Base-by-base conservation (phyloP, 225 moss, liverwort and hornwort genomes). In the Antitrichia curtipendula region DNA sequence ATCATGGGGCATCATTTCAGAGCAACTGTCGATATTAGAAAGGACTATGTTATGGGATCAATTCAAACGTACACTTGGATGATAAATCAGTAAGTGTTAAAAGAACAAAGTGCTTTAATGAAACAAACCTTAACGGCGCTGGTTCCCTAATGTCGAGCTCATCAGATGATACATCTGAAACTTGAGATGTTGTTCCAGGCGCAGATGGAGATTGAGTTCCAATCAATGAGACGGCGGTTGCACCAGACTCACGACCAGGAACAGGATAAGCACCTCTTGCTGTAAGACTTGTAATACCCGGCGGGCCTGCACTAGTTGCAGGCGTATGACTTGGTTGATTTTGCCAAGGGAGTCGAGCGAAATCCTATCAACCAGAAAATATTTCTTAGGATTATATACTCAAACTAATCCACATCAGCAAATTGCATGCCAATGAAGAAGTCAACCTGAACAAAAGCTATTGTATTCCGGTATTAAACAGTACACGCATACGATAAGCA, bases 261-360 rank as follows among this genome's bases (percentile, higher is more conserved):
- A 86, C 87, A 86, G 93, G 64, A 82, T 93, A 93, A 74, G 86
- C 83, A 47, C 90, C 94, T 90, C 92, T 89, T 64, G 80, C 91
- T 62, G 97, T 77, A 87, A 89, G 92, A 89, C 83, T 95, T 84
- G 95, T 74, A 43, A 93, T 89, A 74, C 93, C 90, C 75, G 94
- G 90, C 61, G 96, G 91, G 75, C 95, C 95, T 85, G 90, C 89
- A 84, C 89, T 90, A 43, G 95, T 91, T 43, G 91, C 92, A 88
- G 96, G 92, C 25, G 91, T 90, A 75, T 93, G 94, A 90, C 95
- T 96, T 41, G 93, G 90, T 85, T 98, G 98, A 69, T 96, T 98
- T 92, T 97, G 97, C 97, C 96, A 97, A n/a, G 96, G 96, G 49
- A 97, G 91, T 50, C 96, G 93, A 70, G 96, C 94, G 82, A 98